phyloP scores from a whole-genome alignment of 108 stramenopile genomes.

The Pinguiococcus pyrenoidosus region DNA sequence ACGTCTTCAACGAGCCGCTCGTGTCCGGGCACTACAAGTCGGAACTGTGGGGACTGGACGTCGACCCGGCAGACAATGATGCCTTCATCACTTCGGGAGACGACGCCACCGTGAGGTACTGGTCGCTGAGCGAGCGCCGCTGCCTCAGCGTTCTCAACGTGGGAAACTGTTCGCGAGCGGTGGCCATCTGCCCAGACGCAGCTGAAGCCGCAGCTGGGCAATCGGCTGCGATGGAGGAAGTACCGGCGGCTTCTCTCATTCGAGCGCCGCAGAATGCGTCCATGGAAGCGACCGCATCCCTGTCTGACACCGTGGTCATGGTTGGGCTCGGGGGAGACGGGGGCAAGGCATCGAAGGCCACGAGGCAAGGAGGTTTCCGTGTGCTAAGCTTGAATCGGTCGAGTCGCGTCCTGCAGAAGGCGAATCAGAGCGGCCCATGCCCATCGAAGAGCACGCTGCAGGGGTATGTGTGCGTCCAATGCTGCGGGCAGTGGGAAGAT shows the following conservation, averaged over 20 bases:
- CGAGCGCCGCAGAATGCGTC: too few species aligned
- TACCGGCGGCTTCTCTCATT: too few species aligned
- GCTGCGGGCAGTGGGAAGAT: too few species aligned
- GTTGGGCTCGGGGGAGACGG: too few species aligned
- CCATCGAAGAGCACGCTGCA: not conserved
- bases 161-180: not conserved
- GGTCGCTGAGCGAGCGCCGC: slow-evolving; percentile 1
- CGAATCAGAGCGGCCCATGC: not conserved
- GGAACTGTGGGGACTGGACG: slow-evolving; percentile 22
- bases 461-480: too few species aligned
- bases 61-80: slow-evolving; percentile 1
- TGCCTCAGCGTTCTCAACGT: not conserved
- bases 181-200: slow-evolving; percentile 4
- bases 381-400: too few species aligned
- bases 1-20: slow-evolving; percentile 5
- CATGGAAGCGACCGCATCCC: too few species aligned
- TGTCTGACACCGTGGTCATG: too few species aligned
- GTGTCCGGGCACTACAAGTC: slow-evolving; percentile 23
- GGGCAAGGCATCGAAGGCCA: too few species aligned
- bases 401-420: slow-evolving; percentile 1
- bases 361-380: too few species aligned
- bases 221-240: too few species aligned
- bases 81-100: slow-evolving; percentile 20
- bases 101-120: slow-evolving; percentile 19
- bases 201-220: too few species aligned